Evolutionary conservation across 805 yeast genomes (phyloP).

Genomic region (Starmerella asiatica): DNA sequence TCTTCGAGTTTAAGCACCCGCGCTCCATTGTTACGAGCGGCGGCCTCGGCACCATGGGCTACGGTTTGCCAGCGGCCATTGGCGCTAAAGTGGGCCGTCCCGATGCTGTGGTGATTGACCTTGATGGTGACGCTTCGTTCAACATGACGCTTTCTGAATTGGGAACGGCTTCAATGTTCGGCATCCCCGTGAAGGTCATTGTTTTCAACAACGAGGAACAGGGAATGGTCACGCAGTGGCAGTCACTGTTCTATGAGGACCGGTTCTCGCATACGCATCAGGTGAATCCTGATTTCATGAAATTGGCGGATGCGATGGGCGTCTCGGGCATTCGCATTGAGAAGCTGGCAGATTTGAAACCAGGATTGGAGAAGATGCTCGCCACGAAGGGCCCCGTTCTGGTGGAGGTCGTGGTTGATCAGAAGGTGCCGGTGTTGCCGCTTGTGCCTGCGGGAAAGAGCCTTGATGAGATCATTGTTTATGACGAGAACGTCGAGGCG

Average conservation of each 20-base stretch:
- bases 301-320: constrained; percentile 90
- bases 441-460: constrained; percentile 97
- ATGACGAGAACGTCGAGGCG: constrained; percentile 69
- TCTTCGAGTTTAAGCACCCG: constrained; percentile 86
- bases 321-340: constrained; percentile 64
- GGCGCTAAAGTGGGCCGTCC: constrained; percentile 97
- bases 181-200: constrained; percentile 77
- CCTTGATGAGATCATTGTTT: constrained; percentile 79
- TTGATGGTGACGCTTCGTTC: constrained; percentile 99
- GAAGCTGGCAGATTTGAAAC: constrained; percentile 51
- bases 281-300: constrained; percentile 82
- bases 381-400: constrained; percentile 71
- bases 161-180: constrained; percentile 86
- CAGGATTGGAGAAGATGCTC: constrained; percentile 53
- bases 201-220: constrained; percentile 95
- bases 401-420: constrained; percentile 79
- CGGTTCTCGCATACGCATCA: constrained; percentile 98
- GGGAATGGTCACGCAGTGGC: constrained; percentile 99
- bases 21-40: constrained; percentile 95
- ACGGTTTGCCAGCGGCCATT: constrained; percentile 92
- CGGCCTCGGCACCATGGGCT: constrained; percentile 98
- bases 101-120: constrained; percentile 86
- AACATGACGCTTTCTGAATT: constrained; percentile 93
- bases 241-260: constrained; percentile 89
- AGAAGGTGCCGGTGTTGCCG: constrained; percentile 89